phyloP scores from a whole-genome alignment of 331 rosid species.

The Rosa hybrid region DNA sequence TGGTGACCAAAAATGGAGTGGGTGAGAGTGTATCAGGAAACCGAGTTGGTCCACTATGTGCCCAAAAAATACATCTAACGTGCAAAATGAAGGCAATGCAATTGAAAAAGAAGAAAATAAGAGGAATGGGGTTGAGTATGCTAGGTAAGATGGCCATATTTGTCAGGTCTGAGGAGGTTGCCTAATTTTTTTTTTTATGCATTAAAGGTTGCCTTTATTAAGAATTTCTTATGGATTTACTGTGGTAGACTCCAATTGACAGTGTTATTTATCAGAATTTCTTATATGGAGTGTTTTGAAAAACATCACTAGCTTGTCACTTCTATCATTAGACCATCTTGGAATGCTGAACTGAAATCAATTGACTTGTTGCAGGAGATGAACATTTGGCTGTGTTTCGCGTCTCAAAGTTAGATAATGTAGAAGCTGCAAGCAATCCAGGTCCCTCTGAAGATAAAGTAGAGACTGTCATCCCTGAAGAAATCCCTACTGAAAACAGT shows the following conservation, averaged over 20 bases:
- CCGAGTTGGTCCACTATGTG: neutral
- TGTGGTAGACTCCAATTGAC: neutral
- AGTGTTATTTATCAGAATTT: neutral
- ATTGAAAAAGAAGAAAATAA: neutral
- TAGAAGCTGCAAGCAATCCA: conserved; percentile 33
- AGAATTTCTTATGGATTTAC: neutral
- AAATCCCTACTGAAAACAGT: conserved; percentile 23
- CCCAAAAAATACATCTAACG: neutral
- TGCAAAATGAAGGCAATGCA: neutral
- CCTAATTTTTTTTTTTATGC: neutral
- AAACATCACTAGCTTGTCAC: neutral
- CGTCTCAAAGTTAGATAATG: conserved; percentile 56
- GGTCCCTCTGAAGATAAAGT: conserved; percentile 34
- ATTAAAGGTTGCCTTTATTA: neutral
- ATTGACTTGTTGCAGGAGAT: conserved; percentile 58
- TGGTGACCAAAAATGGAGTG: neutral
- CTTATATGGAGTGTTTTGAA: neutral
- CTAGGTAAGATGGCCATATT: neutral
- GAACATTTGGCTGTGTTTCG: conserved; percentile 82
- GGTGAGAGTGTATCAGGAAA: neutral
- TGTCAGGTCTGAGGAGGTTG: neutral
- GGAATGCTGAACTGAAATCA: neutral
- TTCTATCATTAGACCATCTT: neutral
- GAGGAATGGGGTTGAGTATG: neutral
- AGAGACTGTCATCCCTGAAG: conserved; percentile 36